A percentile compares a stretch with the other conserved stretches of the same genome.
Conservation (phyloP, 2,329 filamentous ascomycete species). For the Pleoardoris graminearum region DNA sequence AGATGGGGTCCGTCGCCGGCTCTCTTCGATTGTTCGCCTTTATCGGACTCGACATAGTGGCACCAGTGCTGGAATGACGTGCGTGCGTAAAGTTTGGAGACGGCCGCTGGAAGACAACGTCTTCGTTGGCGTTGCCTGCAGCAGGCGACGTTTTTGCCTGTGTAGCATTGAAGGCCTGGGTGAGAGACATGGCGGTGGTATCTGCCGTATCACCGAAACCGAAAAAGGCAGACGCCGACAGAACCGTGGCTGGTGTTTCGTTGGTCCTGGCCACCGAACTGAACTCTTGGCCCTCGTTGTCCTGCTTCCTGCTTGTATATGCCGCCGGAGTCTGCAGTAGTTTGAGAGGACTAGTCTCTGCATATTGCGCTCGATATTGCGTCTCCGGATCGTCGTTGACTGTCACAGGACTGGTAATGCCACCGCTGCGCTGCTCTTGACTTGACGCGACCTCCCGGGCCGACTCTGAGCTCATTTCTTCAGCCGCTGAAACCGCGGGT, state of each 20-base stretch:
- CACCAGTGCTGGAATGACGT: constrained; percentile 44
- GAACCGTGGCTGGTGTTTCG: constrained; percentile 48
- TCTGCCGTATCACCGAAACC: constrained; percentile 29
- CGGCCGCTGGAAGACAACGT: constrained; percentile 50
- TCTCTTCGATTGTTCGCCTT: constrained; percentile 27
- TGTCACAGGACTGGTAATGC: constrained; percentile 36
- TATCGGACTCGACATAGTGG: constrained; percentile 45
- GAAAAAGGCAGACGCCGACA: constrained; percentile 45
- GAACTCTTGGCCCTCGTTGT: constrained; percentile 45
- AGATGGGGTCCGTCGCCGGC: constrained; percentile 24
- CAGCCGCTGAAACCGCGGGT: constrained; percentile 19
- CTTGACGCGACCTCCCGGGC: constrained; percentile 34
- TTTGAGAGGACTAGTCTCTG: constrained; percentile 38
- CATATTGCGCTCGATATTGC: constrained; percentile 19
- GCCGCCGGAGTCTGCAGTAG: constrained; percentile 49
- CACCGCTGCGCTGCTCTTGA: constrained; percentile 27
- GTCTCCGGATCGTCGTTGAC: constrained; percentile 30
- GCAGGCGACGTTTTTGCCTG: constrained; percentile 52
- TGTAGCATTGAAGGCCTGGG: constrained; percentile 52
- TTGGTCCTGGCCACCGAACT: constrained; percentile 44
- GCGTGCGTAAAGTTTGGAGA: constrained; percentile 48
- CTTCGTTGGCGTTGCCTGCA: constrained; percentile 44
- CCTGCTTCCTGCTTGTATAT: constrained; percentile 45
- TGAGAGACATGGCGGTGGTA: constrained; percentile 46
- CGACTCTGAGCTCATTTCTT: constrained; percentile 19